phyloP scores from a whole-genome alignment of 495 filamentous ascomycete species.

The Xylaria flabelliformis region DNA sequence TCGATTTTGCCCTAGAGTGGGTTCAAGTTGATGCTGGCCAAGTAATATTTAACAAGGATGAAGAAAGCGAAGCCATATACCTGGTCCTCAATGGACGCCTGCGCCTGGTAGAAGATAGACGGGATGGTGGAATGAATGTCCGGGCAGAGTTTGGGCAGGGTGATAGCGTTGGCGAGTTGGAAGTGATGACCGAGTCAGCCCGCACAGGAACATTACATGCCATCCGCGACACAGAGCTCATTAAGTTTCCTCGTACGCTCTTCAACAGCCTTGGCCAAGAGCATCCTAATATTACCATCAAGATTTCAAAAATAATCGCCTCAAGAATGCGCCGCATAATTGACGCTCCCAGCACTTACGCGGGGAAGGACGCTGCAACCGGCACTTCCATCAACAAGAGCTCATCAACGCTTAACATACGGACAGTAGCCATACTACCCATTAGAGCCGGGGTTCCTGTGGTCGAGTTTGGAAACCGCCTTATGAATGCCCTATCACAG shows the following conservation, averaged over 20 bases:
- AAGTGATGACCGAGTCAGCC: conserved; percentile 93
- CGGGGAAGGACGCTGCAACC: conserved; percentile 53
- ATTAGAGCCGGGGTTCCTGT: conserved; percentile 92
- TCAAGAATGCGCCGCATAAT: conserved; percentile 90
- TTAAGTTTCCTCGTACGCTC: conserved; percentile 92
- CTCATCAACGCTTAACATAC: conserved; percentile 87
- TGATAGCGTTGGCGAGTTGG: conserved; percentile 95
- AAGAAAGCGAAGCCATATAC: conserved; percentile 98
- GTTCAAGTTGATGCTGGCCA: conserved; percentile 94
- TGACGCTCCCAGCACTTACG: conserved; percentile 68
- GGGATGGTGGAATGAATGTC: conserved; percentile 83
- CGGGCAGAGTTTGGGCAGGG: conserved; percentile 95
- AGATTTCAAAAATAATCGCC: conserved; percentile 98
- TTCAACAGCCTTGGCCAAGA: conserved; percentile 98
- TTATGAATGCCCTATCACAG: conserved; percentile 85
- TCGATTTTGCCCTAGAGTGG: conserved; percentile 98
- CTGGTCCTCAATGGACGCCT: conserved; percentile 94
- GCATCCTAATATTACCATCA: conserved; percentile 97
- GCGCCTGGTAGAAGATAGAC: conserved; percentile 76
- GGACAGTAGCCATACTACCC: conserved; percentile 90
- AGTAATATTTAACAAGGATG: conserved; percentile 89
- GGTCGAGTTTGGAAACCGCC: conserved; percentile 89
- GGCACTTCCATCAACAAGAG: conserved; percentile 69
- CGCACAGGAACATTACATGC: conserved; percentile 91
- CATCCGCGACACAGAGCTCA: conserved; percentile 94